Evolutionary conservation across 208 protist species (phyloP), one percentile per base, ranked within the genome.

Genomic region (Novymonas esmeraldas): DNA sequence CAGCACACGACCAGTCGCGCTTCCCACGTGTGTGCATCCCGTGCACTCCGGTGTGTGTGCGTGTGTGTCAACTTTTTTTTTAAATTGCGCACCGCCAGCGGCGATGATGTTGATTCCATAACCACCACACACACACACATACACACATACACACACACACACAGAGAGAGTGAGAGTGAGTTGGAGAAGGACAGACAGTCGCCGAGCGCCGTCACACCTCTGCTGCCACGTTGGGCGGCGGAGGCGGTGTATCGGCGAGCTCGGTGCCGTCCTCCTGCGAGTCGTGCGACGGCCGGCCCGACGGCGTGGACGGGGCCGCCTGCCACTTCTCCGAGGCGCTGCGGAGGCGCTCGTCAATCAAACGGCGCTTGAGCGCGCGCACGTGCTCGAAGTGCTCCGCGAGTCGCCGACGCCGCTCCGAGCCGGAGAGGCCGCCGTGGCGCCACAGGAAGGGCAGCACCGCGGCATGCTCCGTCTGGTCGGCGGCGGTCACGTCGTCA

Each of bases 361-460:
- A 41, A 14, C 68, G 60, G 16, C 48, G 50, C 59, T 45, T 61
- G 44, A 66, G 54, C 36, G 66, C 61, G 24, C 42, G 60, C 34
- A 56, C 51, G 60, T 67, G 58, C 20, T 50, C 52, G 41, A 54
- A 38, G 41, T 74, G 60, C 28, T 67, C 60, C 33, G 42, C 60
- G n/a, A 61, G 44, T 1, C 68, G 68, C 0, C 67, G 59, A 0
- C 52, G 66, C 55, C 52, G 49, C 57, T 72, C 57, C 49, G 51
- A 36, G 38, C 28, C 10, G 2, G 66, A 45, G 39, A 64, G 18
- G 44, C 61, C 46, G 6, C 58, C 57, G 48, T 72, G 48, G 0
- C 57, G 55, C 57, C 55, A 72, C 10, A 59, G 39, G 48, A 70
- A 62, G 6, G 64, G 64, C 39, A 70, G 44, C 6, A 39, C 64